Conservation (phyloP, 2,329 filamentous ascomycete species). For the Phaeosphaeriaceae sp. region DNA sequence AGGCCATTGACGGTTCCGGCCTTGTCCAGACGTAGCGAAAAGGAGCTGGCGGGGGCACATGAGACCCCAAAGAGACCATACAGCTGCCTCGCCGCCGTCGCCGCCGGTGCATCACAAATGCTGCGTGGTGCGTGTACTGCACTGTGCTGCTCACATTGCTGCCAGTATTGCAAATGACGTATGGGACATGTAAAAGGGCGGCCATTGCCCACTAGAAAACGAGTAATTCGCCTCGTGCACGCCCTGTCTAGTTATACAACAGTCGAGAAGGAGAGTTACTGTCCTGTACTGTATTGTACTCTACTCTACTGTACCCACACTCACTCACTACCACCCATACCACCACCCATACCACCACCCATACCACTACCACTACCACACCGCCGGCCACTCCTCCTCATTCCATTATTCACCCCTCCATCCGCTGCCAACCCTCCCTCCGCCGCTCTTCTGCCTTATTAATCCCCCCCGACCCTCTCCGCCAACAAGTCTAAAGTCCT, state of each 20-base stretch:
- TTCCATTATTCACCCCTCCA: slow-evolving; percentile 21
- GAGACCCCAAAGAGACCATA: too few species aligned
- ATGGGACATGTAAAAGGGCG: slow-evolving; percentile 14
- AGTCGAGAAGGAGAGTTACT: too few species aligned
- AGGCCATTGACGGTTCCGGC: slow-evolving; percentile 1
- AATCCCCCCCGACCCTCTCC: slow-evolving; percentile 20
- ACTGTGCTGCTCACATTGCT: too few species aligned
- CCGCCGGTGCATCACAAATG: too few species aligned
- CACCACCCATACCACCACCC: neutral
- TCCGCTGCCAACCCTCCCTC: slow-evolving; percentile 22
- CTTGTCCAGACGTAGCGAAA: slow-evolving; percentile 2
- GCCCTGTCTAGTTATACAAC: too few species aligned
- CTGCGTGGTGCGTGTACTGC: too few species aligned
- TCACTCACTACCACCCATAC: neutral
- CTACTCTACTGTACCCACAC: too few species aligned
- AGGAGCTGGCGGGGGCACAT: slow-evolving; percentile 24
- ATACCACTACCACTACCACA: slow-evolving; percentile 7
- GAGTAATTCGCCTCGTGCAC: slow-evolving; percentile 34
- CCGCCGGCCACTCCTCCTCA: neutral
- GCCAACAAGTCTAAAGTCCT: too few species aligned
- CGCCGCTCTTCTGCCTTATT: slow-evolving; percentile 16
- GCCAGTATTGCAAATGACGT: slow-evolving; percentile 18
- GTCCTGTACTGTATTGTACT: too few species aligned
- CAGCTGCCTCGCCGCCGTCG: too few species aligned
- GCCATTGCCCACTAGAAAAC: slow-evolving; percentile 38